phyloP scores from a whole-genome alignment of 345 rosid genomes.

The Psidium guajava region DNA sequence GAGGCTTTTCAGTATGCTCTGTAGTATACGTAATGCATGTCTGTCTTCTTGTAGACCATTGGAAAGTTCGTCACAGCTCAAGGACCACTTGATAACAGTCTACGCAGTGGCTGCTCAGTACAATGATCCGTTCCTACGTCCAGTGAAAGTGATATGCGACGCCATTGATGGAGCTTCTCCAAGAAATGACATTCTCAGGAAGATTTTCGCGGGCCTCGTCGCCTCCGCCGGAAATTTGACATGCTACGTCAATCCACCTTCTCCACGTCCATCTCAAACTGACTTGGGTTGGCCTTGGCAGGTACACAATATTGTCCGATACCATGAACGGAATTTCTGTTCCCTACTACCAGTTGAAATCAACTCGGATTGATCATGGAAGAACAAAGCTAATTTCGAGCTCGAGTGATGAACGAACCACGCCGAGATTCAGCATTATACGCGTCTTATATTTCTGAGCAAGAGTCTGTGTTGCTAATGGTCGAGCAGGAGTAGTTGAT shows the following conservation, averaged over 20 bases:
- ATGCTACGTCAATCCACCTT: neutral
- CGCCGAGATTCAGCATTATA: neutral
- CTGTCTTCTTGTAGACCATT: too few relatives aligned
- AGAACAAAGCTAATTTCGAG: neutral
- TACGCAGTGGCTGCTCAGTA: neutral
- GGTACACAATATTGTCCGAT: neutral
- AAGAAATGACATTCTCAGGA: neutral
- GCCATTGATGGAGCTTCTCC: neutral
- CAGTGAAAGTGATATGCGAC: neutral
- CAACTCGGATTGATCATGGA: neutral
- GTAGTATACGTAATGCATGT: neutral
- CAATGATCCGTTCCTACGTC: neutral
- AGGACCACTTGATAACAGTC: too few relatives aligned
- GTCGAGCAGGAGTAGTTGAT: neutral
- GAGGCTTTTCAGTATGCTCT: neutral
- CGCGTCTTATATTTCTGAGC: neutral
- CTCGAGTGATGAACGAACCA: neutral
- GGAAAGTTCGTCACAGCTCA: too few relatives aligned
- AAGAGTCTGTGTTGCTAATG: neutral
- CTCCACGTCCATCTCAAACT: neutral
- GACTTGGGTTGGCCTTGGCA: neutral
- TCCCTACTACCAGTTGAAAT: neutral
- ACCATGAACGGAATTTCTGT: neutral
- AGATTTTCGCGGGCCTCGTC: neutral
- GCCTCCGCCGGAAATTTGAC: fast-evolving